Evolutionary conservation across 2,329 filamentous ascomycete species (phyloP).

Genomic region (Monilinia fructicola): DNA sequence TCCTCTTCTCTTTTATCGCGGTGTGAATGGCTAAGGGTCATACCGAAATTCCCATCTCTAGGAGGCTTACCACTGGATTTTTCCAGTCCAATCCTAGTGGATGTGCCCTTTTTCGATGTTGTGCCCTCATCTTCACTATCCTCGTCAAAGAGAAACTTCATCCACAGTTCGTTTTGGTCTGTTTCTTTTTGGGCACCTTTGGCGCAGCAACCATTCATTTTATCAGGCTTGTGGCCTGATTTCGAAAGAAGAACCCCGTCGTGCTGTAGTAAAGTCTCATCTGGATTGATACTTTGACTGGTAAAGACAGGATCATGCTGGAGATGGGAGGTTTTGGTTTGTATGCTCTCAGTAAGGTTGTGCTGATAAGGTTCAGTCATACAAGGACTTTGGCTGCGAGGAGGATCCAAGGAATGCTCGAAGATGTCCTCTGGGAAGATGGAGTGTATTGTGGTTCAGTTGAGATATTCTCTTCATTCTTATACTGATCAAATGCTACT

Average conservation of each 20-base stretch:
- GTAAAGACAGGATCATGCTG: background rate
- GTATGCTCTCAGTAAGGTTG: background rate
- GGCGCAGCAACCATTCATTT: background rate
- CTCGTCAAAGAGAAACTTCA: slow-evolving; percentile 22
- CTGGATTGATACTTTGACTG: background rate
- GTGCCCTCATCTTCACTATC: background rate
- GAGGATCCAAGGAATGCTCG: slow-evolving; percentile 19
- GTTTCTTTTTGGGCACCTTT: background rate
- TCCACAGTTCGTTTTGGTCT: slow-evolving; percentile 20
- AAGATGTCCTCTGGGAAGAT: slow-evolving; percentile 4
- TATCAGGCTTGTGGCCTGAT: background rate
- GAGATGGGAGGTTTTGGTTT: no score
- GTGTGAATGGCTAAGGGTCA: background rate
- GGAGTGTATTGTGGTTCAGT: background rate
- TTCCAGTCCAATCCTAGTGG: background rate
- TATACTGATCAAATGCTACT: background rate
- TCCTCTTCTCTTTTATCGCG: background rate
- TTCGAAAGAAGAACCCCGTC: background rate
- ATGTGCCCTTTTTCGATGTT: background rate
- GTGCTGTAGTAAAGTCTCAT: background rate
- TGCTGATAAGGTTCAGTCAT: background rate
- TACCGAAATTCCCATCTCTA: background rate
- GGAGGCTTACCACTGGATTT: background rate
- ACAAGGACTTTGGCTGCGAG: background rate
- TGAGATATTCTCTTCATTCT: background rate